Conservation (phyloP, 495 filamentous ascomycete species). For the Astrocystis sublimbata region DNA sequence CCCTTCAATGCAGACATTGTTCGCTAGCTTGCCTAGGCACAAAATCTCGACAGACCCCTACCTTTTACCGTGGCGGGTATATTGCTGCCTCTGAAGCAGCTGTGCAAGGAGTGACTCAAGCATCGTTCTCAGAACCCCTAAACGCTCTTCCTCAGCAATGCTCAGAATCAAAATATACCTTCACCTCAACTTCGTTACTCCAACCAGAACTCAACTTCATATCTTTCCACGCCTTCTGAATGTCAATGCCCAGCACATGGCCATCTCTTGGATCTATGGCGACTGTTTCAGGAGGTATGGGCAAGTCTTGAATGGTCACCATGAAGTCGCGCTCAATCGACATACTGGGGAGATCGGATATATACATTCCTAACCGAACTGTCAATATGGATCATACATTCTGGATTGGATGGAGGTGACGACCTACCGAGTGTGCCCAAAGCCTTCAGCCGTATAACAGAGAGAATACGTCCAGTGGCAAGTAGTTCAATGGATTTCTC, state of each 20-base stretch:
- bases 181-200: slow-evolving; percentile 80
- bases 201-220: slow-evolving; percentile 71
- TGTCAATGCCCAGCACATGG: slow-evolving; percentile 74
- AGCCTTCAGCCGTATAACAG: slow-evolving; percentile 73
- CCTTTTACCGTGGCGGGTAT: background rate
- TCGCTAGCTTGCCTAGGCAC: background rate
- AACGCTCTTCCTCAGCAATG: slow-evolving; percentile 14
- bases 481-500: slow-evolving; percentile 56
- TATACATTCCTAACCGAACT: slow-evolving; percentile 57
- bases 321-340: slow-evolving; percentile 69
- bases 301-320: slow-evolving; percentile 68
- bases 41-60: too few species aligned
- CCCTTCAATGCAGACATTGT: background rate
- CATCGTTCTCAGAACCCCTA: background rate
- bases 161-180: slow-evolving; percentile 56
- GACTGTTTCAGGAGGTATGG: slow-evolving; percentile 68
- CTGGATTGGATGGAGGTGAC: background rate
- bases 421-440: slow-evolving; percentile 69
- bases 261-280: slow-evolving; percentile 51
- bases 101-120: background rate
- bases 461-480: slow-evolving; percentile 59
- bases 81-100: background rate
- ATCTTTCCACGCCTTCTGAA: slow-evolving; percentile 75
- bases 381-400: background rate
- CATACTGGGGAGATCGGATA: slow-evolving; percentile 64